Base-by-base conservation (phyloP, 495 filamentous ascomycete species). In the Aspergillus baeticus region DNA sequence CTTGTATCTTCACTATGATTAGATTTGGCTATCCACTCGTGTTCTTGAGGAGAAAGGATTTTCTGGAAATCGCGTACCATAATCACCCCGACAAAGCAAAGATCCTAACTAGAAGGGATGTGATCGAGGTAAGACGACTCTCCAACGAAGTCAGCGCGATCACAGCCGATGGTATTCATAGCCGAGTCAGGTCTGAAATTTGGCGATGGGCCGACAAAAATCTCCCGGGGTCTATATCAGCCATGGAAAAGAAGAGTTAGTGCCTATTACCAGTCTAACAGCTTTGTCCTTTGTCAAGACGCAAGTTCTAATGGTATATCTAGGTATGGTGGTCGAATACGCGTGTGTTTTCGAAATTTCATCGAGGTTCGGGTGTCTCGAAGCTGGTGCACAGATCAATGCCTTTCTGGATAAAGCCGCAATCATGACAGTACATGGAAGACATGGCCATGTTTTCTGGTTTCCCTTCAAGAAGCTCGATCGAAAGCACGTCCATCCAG, bases 161-260 rank as follows among this genome's bases (percentile, higher is more conserved):
- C 5, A 46, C 52, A 6, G 71, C 70, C 8, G 81, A 82, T 57
- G 80, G 78, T 0, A 72, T 81, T 21, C 72, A 77, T 50, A 79
- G 77, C 57, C 64, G 52, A 48, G 69, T 74, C 18, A 63, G 59
- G 18, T 33, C 44, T 10, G 54, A 62, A 49, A 69, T 83, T 63
- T 72, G 74, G 63, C 42, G 34, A 14, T 11, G 26, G 6, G 53
- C 53, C n/a, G 20, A 39, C 22, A 26, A 44, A 51, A 61, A 55
- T 44, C 10, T 41, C 55, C 38, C 57, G 7, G 26, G 75, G 34
- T 39, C 57, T 34, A 64, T 52, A 59, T 60, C 14, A 49, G 58
- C 29, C 5, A 34, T 57, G 23, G 50, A 49, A 5, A 57, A 63
- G 8, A 60, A 63, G 21, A 66, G 57, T 38, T 44, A 60, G 68